Percentiles rank a stretch among this genome's conserved stretches.
These are phyloP conservation scores for Histomonas meleagridis DNA, from an alignment of 208 protist species.

Conservation along the genomic window DNA sequence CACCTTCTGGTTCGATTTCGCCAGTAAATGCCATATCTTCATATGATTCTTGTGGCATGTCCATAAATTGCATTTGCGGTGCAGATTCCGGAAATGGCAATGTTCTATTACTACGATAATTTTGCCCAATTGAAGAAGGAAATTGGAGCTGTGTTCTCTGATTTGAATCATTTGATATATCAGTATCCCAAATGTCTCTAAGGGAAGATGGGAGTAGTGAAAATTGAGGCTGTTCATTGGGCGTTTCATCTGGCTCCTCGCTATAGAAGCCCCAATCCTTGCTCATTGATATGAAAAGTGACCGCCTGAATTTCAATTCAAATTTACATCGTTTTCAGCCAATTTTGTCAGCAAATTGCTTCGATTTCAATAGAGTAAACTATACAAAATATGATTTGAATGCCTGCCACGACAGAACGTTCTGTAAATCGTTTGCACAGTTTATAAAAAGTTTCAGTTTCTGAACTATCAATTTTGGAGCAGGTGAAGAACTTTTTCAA, in stretches of 20 bases:
- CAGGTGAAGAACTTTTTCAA: too few species aligned
- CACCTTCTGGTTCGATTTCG: neutral
- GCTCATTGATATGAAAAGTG: neutral
- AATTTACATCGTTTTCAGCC: too few species aligned
- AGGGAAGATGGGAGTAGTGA: neutral
- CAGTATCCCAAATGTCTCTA: conserved; percentile 10
- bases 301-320: too few species aligned
- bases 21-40: neutral
- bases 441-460: too few species aligned
- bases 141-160: neutral
- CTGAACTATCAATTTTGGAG: too few species aligned
- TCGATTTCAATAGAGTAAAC: too few species aligned
- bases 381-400: too few species aligned
- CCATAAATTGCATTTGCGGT: neutral
- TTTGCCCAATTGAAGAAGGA: neutral
- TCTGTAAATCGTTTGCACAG: too few species aligned
- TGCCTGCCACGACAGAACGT: too few species aligned
- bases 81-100: neutral
- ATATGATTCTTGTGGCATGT: too few species aligned
- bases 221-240: neutral
- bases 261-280: neutral
- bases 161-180: neutral
- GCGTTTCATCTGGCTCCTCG: neutral
- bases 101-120: neutral
- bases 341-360: too few species aligned